Evolutionary conservation across 179 eudicot species (phyloP).

Genomic region (Sideroxylon spinosum): DNA sequence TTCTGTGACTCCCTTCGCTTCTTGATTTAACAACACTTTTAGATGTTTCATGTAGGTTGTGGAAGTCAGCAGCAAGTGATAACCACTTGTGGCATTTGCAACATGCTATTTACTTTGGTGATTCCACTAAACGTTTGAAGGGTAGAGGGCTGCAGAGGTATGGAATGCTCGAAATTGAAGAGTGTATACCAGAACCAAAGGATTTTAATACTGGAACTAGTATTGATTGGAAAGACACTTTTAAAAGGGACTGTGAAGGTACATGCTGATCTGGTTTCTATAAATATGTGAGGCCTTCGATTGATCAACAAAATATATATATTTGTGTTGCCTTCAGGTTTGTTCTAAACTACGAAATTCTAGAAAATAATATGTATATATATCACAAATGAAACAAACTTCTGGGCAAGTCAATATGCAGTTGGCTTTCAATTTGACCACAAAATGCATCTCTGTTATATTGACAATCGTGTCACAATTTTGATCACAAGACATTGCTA

Average conservation of each 20-base stretch:
- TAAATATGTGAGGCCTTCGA: neutral
- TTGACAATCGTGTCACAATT: neutral
- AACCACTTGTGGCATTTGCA: conserved; percentile 59
- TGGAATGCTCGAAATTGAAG: conserved; percentile 18
- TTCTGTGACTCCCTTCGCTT: conserved; percentile 5
- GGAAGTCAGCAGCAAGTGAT: conserved; percentile 72
- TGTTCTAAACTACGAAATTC: neutral
- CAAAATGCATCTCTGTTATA: neutral
- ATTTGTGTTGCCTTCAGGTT: neutral
- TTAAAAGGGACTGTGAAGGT: conserved; percentile 55
- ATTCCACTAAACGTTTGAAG: conserved; percentile 19
- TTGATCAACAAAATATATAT: too few relatives aligned
- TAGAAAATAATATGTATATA: neutral
- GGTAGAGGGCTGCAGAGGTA: conserved; percentile 12
- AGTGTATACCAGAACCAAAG: conserved; percentile 17
- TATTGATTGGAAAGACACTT: conserved; percentile 50
- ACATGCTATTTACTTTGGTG: conserved; percentile 41
- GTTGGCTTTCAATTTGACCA: neutral
- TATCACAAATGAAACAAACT: neutral
- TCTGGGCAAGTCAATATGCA: neutral
- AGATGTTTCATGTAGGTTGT: conserved; percentile 43
- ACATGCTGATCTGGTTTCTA: conserved; percentile 1
- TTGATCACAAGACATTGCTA: neutral
- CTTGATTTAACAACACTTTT: neutral
- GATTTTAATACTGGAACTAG: conserved; percentile 14